Evolutionary conservation across 192 early-diverging fungal species (phyloP), one percentile per base, ranked within the genome.

Genomic region (Pilaira anomala): DNA sequence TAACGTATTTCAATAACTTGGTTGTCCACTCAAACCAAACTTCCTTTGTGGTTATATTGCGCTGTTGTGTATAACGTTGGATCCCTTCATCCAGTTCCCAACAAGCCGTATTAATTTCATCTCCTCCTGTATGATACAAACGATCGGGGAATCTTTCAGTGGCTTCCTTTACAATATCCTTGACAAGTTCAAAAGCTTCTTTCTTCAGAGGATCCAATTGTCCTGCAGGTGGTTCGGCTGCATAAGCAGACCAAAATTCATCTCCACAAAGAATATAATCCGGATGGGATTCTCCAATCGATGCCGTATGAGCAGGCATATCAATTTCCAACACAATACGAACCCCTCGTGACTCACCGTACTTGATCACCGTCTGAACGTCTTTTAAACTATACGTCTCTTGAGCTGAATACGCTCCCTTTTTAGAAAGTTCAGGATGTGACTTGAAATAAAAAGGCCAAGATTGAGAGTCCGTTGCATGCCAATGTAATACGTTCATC

Each of bases 301-400:
- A 74, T 6, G 77, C 69, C 40, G 82, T 83, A 67, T 94, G 90
- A 1, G 88, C 88, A 8, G 92, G 91, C 78, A 92, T 86, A 65
- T 94, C 91, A 40, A 93, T 82, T 71, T 96, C 93, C 13, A 92
- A 87, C 57, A 93, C 84, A 19, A 96, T 78, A 51, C 93, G 85
- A 28, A 96, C 85, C n/a, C 90, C 91, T 21, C 88, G 84, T 39
- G 76, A 80, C 11, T 74, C 68, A 28, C 80, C 92, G 69, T 93
- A 93, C 28, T 74, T 62, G 66, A 93, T 81, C 13, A 96, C 61
- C 1, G 58, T 71, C 29, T 76, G 29, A 29, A 96, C 79, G 44
- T 94, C 93, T 7, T 52, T 59, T 52, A 87, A 80, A 41, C 80
- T 75, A 77, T 96, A 94, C 29, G 73, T 74, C 73, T 91, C 81